phyloP scores from a whole-genome alignment of 257 asterid species.

The Agastache rugosa region DNA sequence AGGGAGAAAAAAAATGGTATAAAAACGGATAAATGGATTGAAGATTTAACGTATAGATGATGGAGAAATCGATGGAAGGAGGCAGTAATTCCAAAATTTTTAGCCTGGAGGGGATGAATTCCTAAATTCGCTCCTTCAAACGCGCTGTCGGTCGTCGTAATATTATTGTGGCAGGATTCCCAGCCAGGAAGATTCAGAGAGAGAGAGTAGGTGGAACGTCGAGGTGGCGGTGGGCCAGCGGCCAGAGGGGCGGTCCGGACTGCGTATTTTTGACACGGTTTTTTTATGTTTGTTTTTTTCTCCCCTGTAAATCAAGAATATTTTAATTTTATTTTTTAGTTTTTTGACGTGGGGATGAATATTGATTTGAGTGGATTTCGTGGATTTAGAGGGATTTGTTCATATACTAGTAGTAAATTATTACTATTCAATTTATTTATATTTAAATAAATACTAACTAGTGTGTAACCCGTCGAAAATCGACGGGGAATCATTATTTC shows the following conservation, averaged over 20 bases:
- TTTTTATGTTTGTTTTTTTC: neutral
- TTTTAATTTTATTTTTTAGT: too few species aligned
- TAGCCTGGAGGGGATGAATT: neutral
- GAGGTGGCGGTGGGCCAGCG: constrained; percentile 40
- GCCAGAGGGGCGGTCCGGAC: constrained; percentile 23
- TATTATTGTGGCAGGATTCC: constrained; percentile 27
- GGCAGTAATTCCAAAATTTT: neutral
- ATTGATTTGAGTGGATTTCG: too few species aligned
- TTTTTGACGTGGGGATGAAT: too few species aligned
- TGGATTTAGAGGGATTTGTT: too few species aligned
- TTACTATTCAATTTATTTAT: too few species aligned
- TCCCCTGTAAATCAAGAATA: neutral
- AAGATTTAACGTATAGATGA: constrained; percentile 14
- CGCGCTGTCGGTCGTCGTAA: constrained; percentile 42
- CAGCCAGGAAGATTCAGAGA: constrained; percentile 25
- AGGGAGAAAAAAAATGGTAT: neutral
- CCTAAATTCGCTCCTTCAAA: constrained; percentile 40
- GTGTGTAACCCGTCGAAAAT: too few species aligned
- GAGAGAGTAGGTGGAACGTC: constrained; percentile 16
- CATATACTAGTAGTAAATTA: too few species aligned
- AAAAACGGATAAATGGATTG: constrained; percentile 17
- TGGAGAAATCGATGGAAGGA: constrained; percentile 12
- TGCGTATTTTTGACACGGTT: constrained; percentile 19
- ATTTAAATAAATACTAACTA: too few species aligned
- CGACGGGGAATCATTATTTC: too few species aligned